These are phyloP conservation scores for Lyophyllum semitale DNA, from an alignment of 768 basidiomycete species.

Conservation along the genomic window DNA sequence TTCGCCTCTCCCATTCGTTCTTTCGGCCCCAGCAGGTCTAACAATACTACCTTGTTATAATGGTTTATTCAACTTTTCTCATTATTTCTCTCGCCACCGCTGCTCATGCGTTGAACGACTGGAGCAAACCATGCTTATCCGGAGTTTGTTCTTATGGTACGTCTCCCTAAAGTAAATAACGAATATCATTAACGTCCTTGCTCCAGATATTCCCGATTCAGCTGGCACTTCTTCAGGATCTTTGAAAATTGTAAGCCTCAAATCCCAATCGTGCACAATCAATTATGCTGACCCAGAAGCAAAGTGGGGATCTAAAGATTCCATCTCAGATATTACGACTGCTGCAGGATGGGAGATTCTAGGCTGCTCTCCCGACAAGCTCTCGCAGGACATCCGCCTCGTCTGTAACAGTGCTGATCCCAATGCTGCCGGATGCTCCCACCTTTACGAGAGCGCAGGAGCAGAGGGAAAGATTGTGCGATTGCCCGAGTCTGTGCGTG, in stretches of 20 bases:
- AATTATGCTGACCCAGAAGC: neutral
- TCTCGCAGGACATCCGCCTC: conserved; percentile 48
- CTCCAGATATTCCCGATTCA: conserved; percentile 30
- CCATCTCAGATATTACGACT: conserved; percentile 46
- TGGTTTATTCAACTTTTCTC: conserved; percentile 13
- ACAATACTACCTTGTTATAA: conserved; percentile 1
- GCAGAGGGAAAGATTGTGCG: conserved; percentile 54
- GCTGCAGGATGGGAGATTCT: conserved; percentile 57
- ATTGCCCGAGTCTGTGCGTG: conserved; percentile 50
- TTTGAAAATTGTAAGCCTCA: conserved; percentile 36
- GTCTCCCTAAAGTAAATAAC: neutral
- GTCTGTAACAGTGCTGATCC: conserved; percentile 38
- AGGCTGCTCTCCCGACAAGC: conserved; percentile 39
- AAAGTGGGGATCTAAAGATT: conserved; percentile 37
- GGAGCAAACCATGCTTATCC: conserved; percentile 38
- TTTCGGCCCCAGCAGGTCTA: conserved; percentile 15
- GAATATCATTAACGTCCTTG: neutral
- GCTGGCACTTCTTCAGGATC: conserved; percentile 36
- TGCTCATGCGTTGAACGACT: conserved; percentile 39
- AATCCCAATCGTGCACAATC: neutral
- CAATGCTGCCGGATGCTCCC: conserved; percentile 34
- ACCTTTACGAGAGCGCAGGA: conserved; percentile 37
- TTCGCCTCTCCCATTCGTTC: conserved; percentile 7
- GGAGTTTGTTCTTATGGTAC: conserved; percentile 43
- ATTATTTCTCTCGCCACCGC: conserved; percentile 17